These are phyloP conservation scores for Cinchona pubescens DNA, from an alignment of 257 asterid species.

Conservation along the genomic window DNA sequence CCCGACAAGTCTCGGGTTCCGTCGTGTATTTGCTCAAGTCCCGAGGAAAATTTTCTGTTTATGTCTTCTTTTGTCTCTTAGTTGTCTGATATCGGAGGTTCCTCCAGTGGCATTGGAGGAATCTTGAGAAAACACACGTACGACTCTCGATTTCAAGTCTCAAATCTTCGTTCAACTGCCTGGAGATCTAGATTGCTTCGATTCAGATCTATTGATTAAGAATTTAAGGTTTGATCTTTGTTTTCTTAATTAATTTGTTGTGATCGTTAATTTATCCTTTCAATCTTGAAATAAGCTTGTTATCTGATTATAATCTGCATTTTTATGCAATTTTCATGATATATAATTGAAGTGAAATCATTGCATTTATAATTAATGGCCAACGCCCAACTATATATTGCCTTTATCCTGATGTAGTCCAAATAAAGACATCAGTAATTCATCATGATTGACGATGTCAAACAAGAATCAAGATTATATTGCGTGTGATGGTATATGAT, in stretches of 20 bases:
- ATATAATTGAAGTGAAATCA: slow-evolving; percentile 5
- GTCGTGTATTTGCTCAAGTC: slow-evolving; percentile 40
- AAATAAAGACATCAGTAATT: not conserved
- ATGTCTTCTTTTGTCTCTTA: slow-evolving; percentile 32
- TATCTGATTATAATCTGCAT: too few relatives aligned
- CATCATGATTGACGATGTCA: not conserved
- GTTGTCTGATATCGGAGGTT: slow-evolving; percentile 19
- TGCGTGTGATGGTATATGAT: not conserved
- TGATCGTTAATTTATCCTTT: too few relatives aligned
- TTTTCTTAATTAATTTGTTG: slow-evolving; percentile 8
- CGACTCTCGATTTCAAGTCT: slow-evolving; percentile 16
- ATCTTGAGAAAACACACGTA: slow-evolving; percentile 22
- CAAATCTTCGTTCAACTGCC: slow-evolving; percentile 1
- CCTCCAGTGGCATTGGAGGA: slow-evolving; percentile 17
- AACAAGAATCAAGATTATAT: not conserved
- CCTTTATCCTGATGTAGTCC: not conserved
- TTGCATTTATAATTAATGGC: slow-evolving; percentile 11
- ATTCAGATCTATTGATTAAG: slow-evolving; percentile 21
- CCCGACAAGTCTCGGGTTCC: slow-evolving; percentile 27
- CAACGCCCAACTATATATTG: not conserved
- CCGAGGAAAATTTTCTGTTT: slow-evolving; percentile 42
- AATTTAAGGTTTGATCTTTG: slow-evolving; percentile 21
- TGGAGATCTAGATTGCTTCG: slow-evolving; percentile 7
- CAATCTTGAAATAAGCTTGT: too few relatives aligned
- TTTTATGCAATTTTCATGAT: not conserved